A percentile compares a stretch with the other conserved stretches of the same genome.
phyloP scores from a whole-genome alignment of 805 yeast species.

The Debaryomyces prosopidis region DNA sequence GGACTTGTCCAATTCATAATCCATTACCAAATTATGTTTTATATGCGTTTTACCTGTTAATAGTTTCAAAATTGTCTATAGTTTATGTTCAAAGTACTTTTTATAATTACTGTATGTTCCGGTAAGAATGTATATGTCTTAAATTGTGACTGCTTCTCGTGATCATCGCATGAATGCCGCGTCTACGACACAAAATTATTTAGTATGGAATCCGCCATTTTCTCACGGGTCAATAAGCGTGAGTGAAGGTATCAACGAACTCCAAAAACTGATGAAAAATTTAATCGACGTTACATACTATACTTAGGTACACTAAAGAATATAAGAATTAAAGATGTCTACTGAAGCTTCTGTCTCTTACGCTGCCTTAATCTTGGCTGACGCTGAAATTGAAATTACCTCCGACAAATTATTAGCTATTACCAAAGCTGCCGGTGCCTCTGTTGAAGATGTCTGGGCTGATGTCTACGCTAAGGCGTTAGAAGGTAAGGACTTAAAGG shows the following conservation, averaged over 20 bases:
- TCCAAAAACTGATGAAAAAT: background rate
- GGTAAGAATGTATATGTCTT: background rate
- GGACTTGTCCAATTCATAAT: no score
- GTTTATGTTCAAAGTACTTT: background rate
- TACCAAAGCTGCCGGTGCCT: conserved; percentile 80
- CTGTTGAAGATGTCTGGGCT: conserved; percentile 81
- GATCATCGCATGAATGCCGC: conserved; percentile 5
- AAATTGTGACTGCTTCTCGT: conserved; percentile 13
- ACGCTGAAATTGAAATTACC: conserved; percentile 92
- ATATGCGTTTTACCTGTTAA: background rate
- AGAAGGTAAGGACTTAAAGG: conserved; percentile 81
- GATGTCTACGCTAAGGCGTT: conserved; percentile 87
- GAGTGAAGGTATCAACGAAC: no score
- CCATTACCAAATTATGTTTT: background rate
- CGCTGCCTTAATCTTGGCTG: conserved; percentile 98
- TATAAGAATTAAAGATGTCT: conserved; percentile 57
- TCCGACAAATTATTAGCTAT: conserved; percentile 78
- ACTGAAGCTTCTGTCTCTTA: conserved; percentile 90
- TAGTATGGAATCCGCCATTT: background rate
- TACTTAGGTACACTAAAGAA: background rate
- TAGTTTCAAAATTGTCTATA: background rate
- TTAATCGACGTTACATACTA: background rate
- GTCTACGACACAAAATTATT: background rate
- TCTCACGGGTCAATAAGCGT: background rate
- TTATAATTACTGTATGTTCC: no score